phyloP scores from a whole-genome alignment of 2,329 filamentous ascomycete species.

The Pseudocercospora macadamiae region DNA sequence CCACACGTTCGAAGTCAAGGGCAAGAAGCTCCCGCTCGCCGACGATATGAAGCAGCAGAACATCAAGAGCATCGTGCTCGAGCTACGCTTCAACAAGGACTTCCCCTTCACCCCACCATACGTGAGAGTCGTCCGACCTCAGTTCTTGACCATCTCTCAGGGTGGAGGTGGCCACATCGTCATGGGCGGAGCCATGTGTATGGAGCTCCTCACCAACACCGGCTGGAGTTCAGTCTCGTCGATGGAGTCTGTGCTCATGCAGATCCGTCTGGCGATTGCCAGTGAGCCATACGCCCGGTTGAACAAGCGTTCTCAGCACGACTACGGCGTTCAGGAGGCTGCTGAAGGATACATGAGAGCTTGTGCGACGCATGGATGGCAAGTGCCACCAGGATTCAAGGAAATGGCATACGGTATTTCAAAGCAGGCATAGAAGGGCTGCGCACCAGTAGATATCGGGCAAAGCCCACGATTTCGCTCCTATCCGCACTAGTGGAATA shows the following conservation, averaged over 20 bases:
- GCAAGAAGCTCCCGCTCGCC: constrained; percentile 64
- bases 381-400: constrained; percentile 65
- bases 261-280: constrained; percentile 77
- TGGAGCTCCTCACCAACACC: constrained; percentile 73
- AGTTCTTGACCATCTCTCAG: constrained; percentile 69
- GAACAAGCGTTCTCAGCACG: constrained; percentile 34
- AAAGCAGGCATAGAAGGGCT: no score
- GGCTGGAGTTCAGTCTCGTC: constrained; percentile 76
- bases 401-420: constrained; percentile 45
- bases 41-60: constrained; percentile 69
- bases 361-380: constrained; percentile 72
- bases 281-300: constrained; percentile 77
- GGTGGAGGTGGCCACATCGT: constrained; percentile 90
- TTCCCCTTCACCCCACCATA: constrained; percentile 83
- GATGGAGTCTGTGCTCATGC: constrained; percentile 78
- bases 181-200: constrained; percentile 77
- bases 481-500: no score
- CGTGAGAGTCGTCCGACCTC: constrained; percentile 78
- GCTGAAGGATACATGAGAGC: constrained; percentile 72
- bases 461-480: no score
- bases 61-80: constrained; percentile 72
- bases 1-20: constrained; percentile 40
- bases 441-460: no score
- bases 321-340: constrained; percentile 71
- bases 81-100: constrained; percentile 76